phyloP scores from a whole-genome alignment of 2,329 filamentous ascomycete genomes.

The Talaromyces sp. region DNA sequence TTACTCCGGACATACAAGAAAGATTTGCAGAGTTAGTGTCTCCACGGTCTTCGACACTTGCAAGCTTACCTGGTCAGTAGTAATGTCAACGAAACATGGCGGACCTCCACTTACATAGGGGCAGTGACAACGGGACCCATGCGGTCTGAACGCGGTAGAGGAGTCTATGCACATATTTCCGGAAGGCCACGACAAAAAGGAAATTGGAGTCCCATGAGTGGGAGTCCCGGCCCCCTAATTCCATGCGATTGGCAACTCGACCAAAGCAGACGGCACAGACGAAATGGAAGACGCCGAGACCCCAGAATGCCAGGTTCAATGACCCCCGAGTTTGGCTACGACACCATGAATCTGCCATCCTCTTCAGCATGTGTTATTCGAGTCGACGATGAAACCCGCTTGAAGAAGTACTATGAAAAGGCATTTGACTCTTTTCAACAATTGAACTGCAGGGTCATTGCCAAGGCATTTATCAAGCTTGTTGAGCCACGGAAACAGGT shows the following conservation, averaged over 20 bases:
- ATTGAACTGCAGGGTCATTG: slow-evolving; percentile 40
- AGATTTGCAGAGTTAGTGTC: slow-evolving; percentile 24
- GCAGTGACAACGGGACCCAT: not conserved
- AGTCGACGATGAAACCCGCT: slow-evolving; percentile 27
- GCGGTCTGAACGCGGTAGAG: slow-evolving; percentile 6
- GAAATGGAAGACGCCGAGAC: slow-evolving; percentile 14
- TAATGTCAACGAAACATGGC: not conserved
- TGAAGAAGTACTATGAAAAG: slow-evolving; percentile 35
- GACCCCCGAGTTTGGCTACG: slow-evolving; percentile 31
- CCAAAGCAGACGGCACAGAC: slow-evolving; percentile 19
- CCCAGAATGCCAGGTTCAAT: slow-evolving; percentile 19
- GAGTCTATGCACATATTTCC: slow-evolving; percentile 9
- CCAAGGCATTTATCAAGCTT: slow-evolving; percentile 42
- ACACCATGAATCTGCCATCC: slow-evolving; percentile 30
- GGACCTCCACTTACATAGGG: not conserved
- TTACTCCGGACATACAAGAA: slow-evolving; percentile 35
- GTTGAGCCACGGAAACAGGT: slow-evolving; percentile 46
- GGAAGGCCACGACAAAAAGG: slow-evolving; percentile 17
- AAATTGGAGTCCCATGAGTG: slow-evolving; percentile 23
- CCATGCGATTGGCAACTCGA: slow-evolving; percentile 19
- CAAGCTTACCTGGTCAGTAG: slow-evolving; percentile 26
- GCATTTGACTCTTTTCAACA: slow-evolving; percentile 42
- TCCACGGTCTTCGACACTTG: slow-evolving; percentile 27
- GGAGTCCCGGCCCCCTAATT: slow-evolving; percentile 12
- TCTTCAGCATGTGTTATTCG: slow-evolving; percentile 23